Conservation (phyloP, 768 basidiomycete genomes). For the Terana coerulea region DNA sequence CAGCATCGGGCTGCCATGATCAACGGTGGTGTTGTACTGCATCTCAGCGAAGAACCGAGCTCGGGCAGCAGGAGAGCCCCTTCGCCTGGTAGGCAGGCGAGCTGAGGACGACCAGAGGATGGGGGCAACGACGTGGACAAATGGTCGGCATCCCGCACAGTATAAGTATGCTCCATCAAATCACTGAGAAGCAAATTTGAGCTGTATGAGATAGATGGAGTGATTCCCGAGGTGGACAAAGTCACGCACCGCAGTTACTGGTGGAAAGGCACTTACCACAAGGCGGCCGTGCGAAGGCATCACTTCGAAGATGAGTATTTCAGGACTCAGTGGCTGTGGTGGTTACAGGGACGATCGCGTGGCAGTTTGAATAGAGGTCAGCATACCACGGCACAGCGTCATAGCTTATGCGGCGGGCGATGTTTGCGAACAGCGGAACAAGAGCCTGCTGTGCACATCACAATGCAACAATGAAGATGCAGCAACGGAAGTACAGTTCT, state of each 20-base stretch:
- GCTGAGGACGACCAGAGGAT: neutral
- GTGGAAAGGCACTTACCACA: neutral
- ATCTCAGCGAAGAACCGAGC: neutral
- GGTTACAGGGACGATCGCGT: neutral
- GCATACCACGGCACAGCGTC: too few species aligned
- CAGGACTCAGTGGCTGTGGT: neutral
- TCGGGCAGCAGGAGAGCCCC: neutral
- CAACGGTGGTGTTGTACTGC: conserved; percentile 18
- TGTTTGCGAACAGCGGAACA: too few species aligned
- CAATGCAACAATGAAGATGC: too few species aligned
- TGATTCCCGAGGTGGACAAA: neutral
- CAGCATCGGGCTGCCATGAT: conserved; percentile 20
- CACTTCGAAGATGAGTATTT: neutral
- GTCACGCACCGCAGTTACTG: neutral
- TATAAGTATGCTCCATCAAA: neutral
- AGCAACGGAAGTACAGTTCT: too few species aligned
- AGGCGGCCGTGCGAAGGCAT: neutral
- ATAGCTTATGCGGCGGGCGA: too few species aligned
- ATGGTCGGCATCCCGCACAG: neutral
- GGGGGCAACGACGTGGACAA: neutral
- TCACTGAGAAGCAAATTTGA: neutral
- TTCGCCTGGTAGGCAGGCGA: neutral
- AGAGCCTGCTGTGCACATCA: too few species aligned
- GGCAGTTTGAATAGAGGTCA: neutral
- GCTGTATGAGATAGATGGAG: too few species aligned